Base-by-base conservation (phyloP, 768 basidiomycete species). In the Leccinum uliginosum region DNA sequence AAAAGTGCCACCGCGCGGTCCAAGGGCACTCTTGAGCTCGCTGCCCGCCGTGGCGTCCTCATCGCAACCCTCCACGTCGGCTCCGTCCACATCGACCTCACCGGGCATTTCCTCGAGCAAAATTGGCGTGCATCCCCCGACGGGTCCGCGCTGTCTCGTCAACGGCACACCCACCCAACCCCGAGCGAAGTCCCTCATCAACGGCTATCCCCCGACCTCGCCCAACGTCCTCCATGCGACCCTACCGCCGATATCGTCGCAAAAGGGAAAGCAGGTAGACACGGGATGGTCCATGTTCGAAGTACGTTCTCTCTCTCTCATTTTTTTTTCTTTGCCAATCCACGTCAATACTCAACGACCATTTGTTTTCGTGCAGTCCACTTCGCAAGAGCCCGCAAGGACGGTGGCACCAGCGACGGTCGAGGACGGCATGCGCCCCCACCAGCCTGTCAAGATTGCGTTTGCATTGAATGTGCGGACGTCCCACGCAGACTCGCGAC, bases 1-100 rank as follows among this genome's bases (percentile, higher is more conserved):
- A 67, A 89, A 86, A 76, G 84, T 82, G 51, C 88, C 88, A 64
- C 88, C 88, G 62, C 80, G 78, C 62, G 88, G 87, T 55, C 88
- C 88, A 47, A 75, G 88, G 58, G 88, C 88, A 46, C 76, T 91
- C 58, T 65, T 83, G 59, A 81, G 80, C 57, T 73, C 78, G 38
- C 62, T 75, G 11, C 75, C 74, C 51, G 68, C 74, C 29, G 55
- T 58, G 12, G 50, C 73, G 17, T 59, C 63, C 56, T 59, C 59
- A 58, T 67, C 59, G 19, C 67, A 64, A 44, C 64, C 74, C 26
- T 66, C 75, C 49, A 53, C 74, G 57, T 65, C 72, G 48, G 57
- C 70, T 54, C 61, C 75, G 55, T 62, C 77, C 24, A 66, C 70
- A 45, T 68, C 73, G 12, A 66, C 77, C 58, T 59, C 70, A 45